Evolutionary conservation across 345 rosid species (phyloP).

Genomic region (Anacardium occidentale): DNA sequence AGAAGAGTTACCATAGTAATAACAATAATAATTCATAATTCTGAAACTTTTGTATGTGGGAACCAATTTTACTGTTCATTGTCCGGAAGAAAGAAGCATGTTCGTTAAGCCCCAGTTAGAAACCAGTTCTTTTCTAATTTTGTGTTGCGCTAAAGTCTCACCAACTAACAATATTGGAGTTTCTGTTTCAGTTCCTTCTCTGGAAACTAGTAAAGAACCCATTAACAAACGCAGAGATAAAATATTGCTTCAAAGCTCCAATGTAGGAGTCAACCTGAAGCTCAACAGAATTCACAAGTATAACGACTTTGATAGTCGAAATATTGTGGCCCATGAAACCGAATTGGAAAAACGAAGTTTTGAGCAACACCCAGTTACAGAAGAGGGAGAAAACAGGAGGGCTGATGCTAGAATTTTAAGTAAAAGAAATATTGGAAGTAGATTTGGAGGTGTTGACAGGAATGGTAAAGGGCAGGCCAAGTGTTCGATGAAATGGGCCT

Average conservation of each 20-base stretch:
- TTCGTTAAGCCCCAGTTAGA: constrained; percentile 53
- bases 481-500: constrained; percentile 77
- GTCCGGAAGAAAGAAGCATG: constrained; percentile 28
- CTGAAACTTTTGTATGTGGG: not conserved
- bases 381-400: constrained; percentile 11
- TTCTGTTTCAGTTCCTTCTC: constrained; percentile 38
- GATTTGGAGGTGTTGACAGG: not conserved
- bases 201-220: constrained; percentile 39
- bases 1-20: not conserved
- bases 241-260: constrained; percentile 33
- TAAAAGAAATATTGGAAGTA: constrained; percentile 19
- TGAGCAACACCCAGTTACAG: constrained; percentile 36
- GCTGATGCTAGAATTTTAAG: constrained; percentile 20
- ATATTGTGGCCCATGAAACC: constrained; percentile 28
- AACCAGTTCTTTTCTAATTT: constrained; percentile 42
- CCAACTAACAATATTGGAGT: constrained; percentile 28
- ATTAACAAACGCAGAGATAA: constrained; percentile 32
- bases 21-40: not conserved
- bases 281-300: constrained; percentile 27
- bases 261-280: constrained; percentile 25
- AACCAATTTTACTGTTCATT: not conserved
- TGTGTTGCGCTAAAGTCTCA: constrained; percentile 43
- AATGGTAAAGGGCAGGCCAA: constrained; percentile 46
- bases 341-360: constrained; percentile 28
- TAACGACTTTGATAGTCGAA: constrained; percentile 13